Base-by-base conservation (phyloP, 805 yeast genomes). In the Candida takata region DNA sequence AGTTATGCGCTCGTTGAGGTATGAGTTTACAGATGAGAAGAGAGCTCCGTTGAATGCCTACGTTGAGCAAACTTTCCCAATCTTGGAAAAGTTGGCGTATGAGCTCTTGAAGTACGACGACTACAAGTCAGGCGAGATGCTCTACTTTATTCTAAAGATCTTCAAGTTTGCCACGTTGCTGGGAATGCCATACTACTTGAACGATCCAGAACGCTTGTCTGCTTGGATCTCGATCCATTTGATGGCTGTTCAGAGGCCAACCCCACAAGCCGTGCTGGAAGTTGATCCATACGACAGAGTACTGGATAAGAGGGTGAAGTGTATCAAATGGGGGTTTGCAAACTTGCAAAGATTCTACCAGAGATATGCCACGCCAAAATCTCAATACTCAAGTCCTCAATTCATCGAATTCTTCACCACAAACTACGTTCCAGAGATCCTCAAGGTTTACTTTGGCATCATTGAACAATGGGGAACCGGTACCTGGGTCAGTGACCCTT, bases 281-380 rank as follows among this genome's bases (percentile, higher is more conserved):
- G 42, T 70, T 3, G 72, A 71, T 19, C 63, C 67, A 10, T 63
- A 69, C 14, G 79, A 73, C 38, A 67, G 75, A 38, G 51, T 55
- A 33, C 54, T 60, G 27, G 71, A 55, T 45, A 67, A 50, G 49
- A 64, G 80, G 71, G 79, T 66, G 54, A 90, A 77, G 59, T 77
- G 75, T 51, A 88, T 69, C 63, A 92, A 92, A 58, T 90, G 98
- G 97, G 78, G 90, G 5, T 77, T 77, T 47, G 86, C 84, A 27
- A 86, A 86, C 54, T 55, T 88, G 34, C 72, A 71, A 48, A 72
- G 90, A 47, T 62, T 87, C 14, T 79, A 83, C 49, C 69, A 72
- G 35, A 72, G 84, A 46, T 87, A 76, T 54, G 45, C 62, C 27
- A 40, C 36, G 17, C 49, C 49, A 27, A 42, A 43, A 49, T 52